Conservation (phyloP, 805 yeast genomes). For the Hanseniaspora occidentalis region DNA sequence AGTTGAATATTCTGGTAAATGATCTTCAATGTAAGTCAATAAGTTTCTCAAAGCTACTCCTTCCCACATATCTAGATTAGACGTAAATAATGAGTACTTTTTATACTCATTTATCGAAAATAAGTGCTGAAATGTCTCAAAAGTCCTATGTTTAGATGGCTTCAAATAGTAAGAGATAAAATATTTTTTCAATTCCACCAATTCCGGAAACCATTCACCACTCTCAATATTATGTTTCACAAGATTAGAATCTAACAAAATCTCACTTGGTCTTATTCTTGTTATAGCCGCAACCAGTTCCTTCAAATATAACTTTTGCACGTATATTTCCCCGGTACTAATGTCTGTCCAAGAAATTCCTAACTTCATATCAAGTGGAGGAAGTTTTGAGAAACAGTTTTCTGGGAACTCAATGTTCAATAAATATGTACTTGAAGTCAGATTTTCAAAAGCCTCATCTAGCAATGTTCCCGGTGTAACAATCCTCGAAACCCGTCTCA, state of each 20-base stretch:
- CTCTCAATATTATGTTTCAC: slow-evolving; percentile 27
- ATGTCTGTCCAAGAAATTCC: slow-evolving; percentile 87
- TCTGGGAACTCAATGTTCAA: slow-evolving; percentile 53
- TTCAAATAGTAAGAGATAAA: slow-evolving; percentile 40
- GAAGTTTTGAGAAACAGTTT: slow-evolving; percentile 26
- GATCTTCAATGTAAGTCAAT: slow-evolving; percentile 57
- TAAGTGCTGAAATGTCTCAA: slow-evolving; percentile 27
- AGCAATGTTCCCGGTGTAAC: slow-evolving; percentile 89
- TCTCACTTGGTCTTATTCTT: slow-evolving; percentile 72
- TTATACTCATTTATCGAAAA: slow-evolving; percentile 22
- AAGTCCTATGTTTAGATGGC: slow-evolving; percentile 29
- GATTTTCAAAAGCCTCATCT: slow-evolving; percentile 73
- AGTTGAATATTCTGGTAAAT: slow-evolving; percentile 55
- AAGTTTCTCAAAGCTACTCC: slow-evolving; percentile 49
- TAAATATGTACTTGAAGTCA: slow-evolving; percentile 57
- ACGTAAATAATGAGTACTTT: slow-evolving; percentile 16
- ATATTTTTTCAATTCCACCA: slow-evolving; percentile 47
- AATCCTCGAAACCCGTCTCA: slow-evolving; percentile 61
- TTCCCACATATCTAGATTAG: slow-evolving; percentile 30
- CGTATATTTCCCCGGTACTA: slow-evolving; percentile 62
- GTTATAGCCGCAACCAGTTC: slow-evolving; percentile 61
- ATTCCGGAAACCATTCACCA: slow-evolving; percentile 44
- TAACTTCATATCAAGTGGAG: slow-evolving; percentile 30
- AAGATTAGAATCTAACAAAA: slow-evolving; percentile 42
- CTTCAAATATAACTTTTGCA: slow-evolving; percentile 31